Base-by-base conservation (phyloP, 2,329 filamentous ascomycete genomes). In the Penicillium glabrum region DNA sequence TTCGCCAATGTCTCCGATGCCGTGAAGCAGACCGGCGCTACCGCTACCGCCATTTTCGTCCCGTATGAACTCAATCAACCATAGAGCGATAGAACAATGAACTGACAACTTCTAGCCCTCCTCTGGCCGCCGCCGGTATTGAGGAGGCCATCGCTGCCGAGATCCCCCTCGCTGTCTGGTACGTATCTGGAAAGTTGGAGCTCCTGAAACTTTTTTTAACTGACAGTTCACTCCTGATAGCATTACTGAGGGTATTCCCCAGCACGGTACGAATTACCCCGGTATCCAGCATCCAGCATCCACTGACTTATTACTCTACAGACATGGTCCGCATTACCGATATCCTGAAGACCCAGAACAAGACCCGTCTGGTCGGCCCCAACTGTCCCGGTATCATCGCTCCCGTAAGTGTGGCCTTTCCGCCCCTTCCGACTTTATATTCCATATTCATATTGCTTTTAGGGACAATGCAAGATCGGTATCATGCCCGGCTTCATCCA, bases 401-500 rank as follows among this genome's bases (percentile, higher is more conserved):
- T 75, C 85, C 84, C 62, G 83, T 86, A 81, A 70, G 78, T 72
- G 43, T 46, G 26, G 48, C 45, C 48, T 33, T 29, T 53, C 24
- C 44, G 27, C 24, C 5, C 24, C n/a, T 46, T 41, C 24, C 37
- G 13, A 41, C 46, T 33, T 19, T 39, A 45, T 39, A 56, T 61
- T 11, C 2, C 39, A 46, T 53, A 31, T 59, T 65, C 27, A 59
- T 58, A 46, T 35, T 33, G 23, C 84, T 44, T 58, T 24, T 69
- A 87, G 80, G 95, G 93, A 70, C 93, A 96, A 86, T 99, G 95
- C 87, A 99, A 99, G 84, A 98, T 99, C 74, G 95, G 95, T 75
- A 99, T 99, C 82, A 98, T 99, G 95, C 91, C 95, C 65, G 95
- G 95, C 72, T 97, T 98, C 85, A 98, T 99, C 82, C 95, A 99